Evolutionary conservation across 371 early-diverging fungal species (phyloP).

Genomic region (Umbelopsis sp.): DNA sequence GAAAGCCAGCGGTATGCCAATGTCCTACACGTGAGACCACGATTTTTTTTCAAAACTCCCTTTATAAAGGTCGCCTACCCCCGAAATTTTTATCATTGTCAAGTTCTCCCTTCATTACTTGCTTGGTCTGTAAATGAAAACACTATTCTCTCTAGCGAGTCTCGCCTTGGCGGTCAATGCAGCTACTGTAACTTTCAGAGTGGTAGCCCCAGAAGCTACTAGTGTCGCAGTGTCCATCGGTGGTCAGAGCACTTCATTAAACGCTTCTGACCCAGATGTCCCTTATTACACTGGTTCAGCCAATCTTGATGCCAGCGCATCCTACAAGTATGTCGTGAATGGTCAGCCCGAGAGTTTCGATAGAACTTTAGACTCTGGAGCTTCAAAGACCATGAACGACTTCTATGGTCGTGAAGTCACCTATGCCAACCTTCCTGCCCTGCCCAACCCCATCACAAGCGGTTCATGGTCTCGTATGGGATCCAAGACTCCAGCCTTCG

Average conservation of each 20-base stretch:
- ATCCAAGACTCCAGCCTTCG: conserved; percentile 44
- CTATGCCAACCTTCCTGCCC: conserved; percentile 55
- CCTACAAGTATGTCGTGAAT: conserved; percentile 56
- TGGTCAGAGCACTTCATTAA: conserved; percentile 43
- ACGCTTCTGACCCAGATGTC: conserved; percentile 44
- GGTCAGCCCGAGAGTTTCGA: conserved; percentile 51
- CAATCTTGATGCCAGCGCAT: conserved; percentile 36
- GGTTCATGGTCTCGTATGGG: conserved; percentile 58
- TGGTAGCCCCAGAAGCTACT: conserved; percentile 55
- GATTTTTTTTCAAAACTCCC: background rate
- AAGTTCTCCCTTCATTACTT: background rate
- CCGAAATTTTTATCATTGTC: background rate
- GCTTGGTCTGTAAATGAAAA: background rate
- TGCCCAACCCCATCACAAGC: conserved; percentile 53
- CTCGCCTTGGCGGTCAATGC: conserved; percentile 36
- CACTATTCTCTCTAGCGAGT: conserved; percentile 20
- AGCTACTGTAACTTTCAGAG: conserved; percentile 49
- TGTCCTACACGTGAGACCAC: conserved; percentile 8
- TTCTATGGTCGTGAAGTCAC: conserved; percentile 52
- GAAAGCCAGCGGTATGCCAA: background rate
- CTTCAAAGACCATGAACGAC: conserved; percentile 49
- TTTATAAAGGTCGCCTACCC: background rate
- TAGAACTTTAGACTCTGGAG: conserved; percentile 39
- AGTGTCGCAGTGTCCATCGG: conserved; percentile 50
- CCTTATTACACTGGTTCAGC: conserved; percentile 52